phyloP scores from a whole-genome alignment of 164 flowering plant genomes.

The Tetrastigma voinierianum region DNA sequence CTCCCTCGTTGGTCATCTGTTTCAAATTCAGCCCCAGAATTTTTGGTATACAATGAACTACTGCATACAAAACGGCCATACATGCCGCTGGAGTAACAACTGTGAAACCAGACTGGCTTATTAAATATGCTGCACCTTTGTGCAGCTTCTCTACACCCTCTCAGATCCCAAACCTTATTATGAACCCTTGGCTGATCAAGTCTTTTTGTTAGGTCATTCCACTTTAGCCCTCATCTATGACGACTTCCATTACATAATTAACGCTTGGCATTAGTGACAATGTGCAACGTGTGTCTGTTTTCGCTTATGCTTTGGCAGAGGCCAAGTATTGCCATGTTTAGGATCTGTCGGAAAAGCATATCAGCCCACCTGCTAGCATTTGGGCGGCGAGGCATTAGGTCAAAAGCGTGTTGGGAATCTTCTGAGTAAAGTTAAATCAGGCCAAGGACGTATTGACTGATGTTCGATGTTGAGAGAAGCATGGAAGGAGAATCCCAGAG shows the following conservation, averaged over 20 bases:
- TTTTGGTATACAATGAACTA: slow-evolving; percentile 76
- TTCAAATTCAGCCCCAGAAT: slow-evolving; percentile 72
- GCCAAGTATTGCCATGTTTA: slow-evolving; percentile 83
- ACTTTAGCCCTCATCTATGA: slow-evolving; percentile 80
- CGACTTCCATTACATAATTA: slow-evolving; percentile 61
- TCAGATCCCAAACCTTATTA: slow-evolving; percentile 76
- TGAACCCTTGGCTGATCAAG: slow-evolving; percentile 56
- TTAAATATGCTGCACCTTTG: slow-evolving; percentile 54
- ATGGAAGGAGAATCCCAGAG: slow-evolving; percentile 66
- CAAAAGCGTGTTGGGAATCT: slow-evolving; percentile 78
- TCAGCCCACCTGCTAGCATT: slow-evolving; percentile 57
- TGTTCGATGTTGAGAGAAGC: slow-evolving; percentile 49
- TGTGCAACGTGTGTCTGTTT: slow-evolving; percentile 45
- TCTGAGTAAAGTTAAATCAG: slow-evolving; percentile 39
- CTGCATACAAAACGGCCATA: slow-evolving; percentile 75
- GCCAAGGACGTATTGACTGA: slow-evolving; percentile 44
- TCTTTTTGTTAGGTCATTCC: slow-evolving; percentile 59
- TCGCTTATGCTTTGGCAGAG: slow-evolving; percentile 80
- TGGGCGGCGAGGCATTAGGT: slow-evolving; percentile 66
- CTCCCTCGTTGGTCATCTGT: slow-evolving; percentile 78
- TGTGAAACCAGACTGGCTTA: slow-evolving; percentile 79
- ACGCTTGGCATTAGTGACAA: slow-evolving; percentile 44
- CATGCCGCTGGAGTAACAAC: slow-evolving; percentile 87
- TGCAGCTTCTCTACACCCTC: slow-evolving; percentile 76
- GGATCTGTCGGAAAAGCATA: slow-evolving; percentile 39